Conservation (phyloP, 1,139 yeast species). For the Hansenula lynferdii region DNA sequence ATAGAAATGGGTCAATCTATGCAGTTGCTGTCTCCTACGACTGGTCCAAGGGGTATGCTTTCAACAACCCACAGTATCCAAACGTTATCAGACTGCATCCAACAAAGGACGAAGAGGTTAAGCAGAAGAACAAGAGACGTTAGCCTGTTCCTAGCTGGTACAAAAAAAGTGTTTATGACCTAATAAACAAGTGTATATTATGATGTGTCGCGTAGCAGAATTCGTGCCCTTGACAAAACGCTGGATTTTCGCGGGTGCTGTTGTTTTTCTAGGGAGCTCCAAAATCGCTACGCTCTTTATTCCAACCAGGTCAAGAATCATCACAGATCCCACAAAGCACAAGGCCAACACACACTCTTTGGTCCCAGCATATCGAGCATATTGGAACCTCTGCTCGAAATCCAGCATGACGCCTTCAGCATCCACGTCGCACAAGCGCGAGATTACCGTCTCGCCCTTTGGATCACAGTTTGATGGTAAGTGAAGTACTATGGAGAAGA, state of each 20-base stretch:
- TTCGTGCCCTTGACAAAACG: not conserved
- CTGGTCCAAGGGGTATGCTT: conserved; percentile 88
- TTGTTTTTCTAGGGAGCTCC: not conserved
- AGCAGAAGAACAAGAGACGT: conserved; percentile 60
- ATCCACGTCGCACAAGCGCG: conserved; percentile 5
- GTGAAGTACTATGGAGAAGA: conserved; percentile 7
- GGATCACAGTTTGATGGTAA: conserved; percentile 17
- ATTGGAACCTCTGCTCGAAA: not conserved
- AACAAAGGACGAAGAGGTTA: conserved; percentile 80
- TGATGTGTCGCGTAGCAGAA: not conserved
- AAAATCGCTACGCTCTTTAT: not conserved
- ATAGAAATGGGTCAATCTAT: conserved; percentile 75
- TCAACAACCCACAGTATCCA: conserved; percentile 72
- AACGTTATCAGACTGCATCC: conserved; percentile 79
- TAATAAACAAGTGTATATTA: not conserved
- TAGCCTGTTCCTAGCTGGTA: not conserved
- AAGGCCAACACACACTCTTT: not conserved
- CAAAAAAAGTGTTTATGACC: not conserved
- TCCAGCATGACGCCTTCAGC: conserved; percentile 1
- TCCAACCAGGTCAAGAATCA: not conserved
- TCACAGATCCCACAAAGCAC: not conserved
- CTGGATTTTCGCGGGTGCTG: not conserved
- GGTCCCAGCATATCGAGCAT: not conserved
- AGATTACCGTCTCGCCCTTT: conserved; percentile 12
- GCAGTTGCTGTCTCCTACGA: conserved; percentile 95